Base-by-base conservation (phyloP, 257 asterid genomes). In the Nicotiana obtusifolia region DNA sequence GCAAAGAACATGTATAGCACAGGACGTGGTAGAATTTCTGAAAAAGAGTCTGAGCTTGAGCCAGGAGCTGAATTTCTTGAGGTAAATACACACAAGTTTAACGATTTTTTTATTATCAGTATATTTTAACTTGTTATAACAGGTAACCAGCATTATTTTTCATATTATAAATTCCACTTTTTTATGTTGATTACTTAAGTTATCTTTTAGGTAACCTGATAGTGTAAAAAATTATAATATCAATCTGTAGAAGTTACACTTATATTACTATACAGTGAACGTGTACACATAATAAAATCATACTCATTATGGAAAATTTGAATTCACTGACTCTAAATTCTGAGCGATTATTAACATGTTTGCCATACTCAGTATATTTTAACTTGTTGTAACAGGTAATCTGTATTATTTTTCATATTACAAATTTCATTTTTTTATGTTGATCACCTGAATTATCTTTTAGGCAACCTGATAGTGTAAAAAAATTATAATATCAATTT, bases 1-100 rank as follows among this genome's bases (percentile, higher is more conserved):
- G 93, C 93, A 8, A 87, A 90, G 73, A 84, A 89, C 84, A 84
- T 90, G 84, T 93, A 88, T 54, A 76, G 82, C 10, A 5, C 16
- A 0, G 85, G 88, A 7, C 20, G 30, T 22, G 87, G 65, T 15
- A 77, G 26, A 24, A 83, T 37, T 31, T 71, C 89, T 59, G 83
- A 84, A 5, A 81, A 82, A 81, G 90, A 86, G 28, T 87, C 95
- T 4, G 94, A 91, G 80, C 92, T 91, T 1, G 91, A 89, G 67
- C 91, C 88, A 0, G 98, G 97, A 81, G 97, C 93, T 14, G 91
- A 90, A 84, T 94, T 93, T 85, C 92, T 93, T 24, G 93, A 93
- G 97, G 98, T 41, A 41, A 41, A 41, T 41, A 41, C 47, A 35
- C 37, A 33, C 4, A 33, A 33, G 37, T 5, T 33, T 0, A 33